Conservation (phyloP, 352 stramenopile species). For the Globisporangium barbulae region DNA sequence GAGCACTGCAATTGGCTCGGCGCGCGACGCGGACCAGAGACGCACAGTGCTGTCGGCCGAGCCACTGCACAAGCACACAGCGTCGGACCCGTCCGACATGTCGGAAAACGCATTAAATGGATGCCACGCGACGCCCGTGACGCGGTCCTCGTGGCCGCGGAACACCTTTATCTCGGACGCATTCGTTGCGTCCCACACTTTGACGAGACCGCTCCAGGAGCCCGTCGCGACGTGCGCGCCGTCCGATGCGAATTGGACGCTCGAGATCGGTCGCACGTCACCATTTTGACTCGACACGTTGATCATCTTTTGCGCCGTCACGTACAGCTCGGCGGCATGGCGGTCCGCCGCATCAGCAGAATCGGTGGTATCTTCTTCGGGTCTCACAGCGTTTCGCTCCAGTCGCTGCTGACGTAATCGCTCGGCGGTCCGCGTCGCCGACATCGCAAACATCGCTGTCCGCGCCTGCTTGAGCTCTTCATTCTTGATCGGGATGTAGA, state of each 20-base stretch:
- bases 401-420: conserved; percentile 54
- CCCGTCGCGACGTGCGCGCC: conserved; percentile 79
- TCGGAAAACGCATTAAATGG: conserved; percentile 46
- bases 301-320: conserved; percentile 64
- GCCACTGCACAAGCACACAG: conserved; percentile 69
- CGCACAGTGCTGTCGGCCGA: conserved; percentile 76
- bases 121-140: conserved; percentile 87
- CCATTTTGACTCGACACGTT: conserved; percentile 94
- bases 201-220: conserved; percentile 92
- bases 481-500: conserved; percentile 80
- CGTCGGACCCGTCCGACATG: conserved; percentile 55
- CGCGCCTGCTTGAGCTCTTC: conserved; percentile 84
- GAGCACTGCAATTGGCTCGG: conserved; percentile 57
- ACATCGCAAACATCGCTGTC: conserved; percentile 77
- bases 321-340: conserved; percentile 80
- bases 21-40: conserved; percentile 60
- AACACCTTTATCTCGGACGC: conserved; percentile 73
- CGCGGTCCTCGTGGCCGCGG: conserved; percentile 82
- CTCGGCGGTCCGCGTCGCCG: conserved; percentile 51
- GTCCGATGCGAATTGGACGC: conserved; percentile 61
- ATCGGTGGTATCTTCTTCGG: conserved; percentile 17
- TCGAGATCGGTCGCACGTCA: conserved; percentile 89
- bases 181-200: conserved; percentile 90
- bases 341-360: conserved; percentile 44
- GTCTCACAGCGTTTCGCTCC: conserved; percentile 26